Evolutionary conservation across 2,329 filamentous ascomycete genomes (phyloP), one percentile per base, ranked within the genome.

Genomic region (Xylaria arbuscula): DNA sequence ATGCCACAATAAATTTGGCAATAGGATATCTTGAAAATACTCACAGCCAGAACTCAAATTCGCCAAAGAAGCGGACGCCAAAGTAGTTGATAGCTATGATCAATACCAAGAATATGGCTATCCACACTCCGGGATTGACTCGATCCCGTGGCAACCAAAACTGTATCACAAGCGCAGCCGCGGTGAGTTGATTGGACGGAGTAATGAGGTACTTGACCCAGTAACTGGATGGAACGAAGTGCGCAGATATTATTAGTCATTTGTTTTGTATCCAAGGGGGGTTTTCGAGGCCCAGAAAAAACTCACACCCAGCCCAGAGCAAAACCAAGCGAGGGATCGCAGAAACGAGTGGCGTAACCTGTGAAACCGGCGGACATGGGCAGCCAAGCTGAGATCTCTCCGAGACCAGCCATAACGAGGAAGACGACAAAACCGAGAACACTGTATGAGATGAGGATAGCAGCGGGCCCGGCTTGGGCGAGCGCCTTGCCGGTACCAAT

Each of bases 201-300:
- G 92, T 87, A 75, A 97, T 94, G 78, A 96, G 92, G 79, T 96
- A 96, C 88, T 94, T 87, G 81, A 90, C 87, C 87, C 88, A 92
- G 73, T 86, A 86, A 50, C 84, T 85, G 64, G 36, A 9, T 28
- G 10, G 9, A 40, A 24, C 13, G 32, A 51, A 47, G 22, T 1
- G 22, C 45, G 47, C 6, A 45, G 59, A 75, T 76, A 28, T 72
- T 73, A 76, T 76, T 70, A 74, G 75, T n/a, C 38, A 53, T 40
- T 6, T 40, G n/a, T 48, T 28, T 11, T 15, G 7, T 28, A 32
- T 11, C 9, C 38, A 24, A 28, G 51, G 32, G 24, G 51, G 32
- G 60, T 69, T 10, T 10, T 24, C 45, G 13, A 28, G 11, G 36
- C 36, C 32, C 8, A 22, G 32, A 28, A 28, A 5, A 19, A 50